Conservation (phyloP, 2,329 filamentous ascomycete species). For the Alternaria rosae region DNA sequence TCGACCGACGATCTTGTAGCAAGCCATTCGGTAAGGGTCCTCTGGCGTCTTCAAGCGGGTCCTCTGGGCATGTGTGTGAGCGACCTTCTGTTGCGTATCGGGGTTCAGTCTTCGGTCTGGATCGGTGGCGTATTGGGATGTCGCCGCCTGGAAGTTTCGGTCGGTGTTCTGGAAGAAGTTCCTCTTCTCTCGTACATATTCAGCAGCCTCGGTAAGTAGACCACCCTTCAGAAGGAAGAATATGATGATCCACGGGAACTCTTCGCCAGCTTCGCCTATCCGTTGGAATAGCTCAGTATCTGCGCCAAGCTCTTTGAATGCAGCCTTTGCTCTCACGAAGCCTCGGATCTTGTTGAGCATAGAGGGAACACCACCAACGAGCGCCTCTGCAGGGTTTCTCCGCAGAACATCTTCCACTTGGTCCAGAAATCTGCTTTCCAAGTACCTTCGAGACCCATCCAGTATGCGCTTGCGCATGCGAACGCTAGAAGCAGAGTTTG, state of each 20-base stretch:
- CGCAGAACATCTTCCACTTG: conserved; percentile 79
- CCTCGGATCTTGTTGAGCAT: conserved; percentile 90
- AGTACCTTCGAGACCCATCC: conserved; percentile 76
- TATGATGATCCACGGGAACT: conserved; percentile 92
- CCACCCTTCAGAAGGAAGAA: conserved; percentile 91
- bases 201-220: conserved; percentile 80
- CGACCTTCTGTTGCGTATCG: conserved; percentile 85
- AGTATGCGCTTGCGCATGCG: conserved; percentile 81
- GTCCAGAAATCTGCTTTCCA: conserved; percentile 81
- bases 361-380: conserved; percentile 86
- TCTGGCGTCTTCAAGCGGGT: conserved; percentile 83
- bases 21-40: conserved; percentile 95
- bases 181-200: conserved; percentile 85
- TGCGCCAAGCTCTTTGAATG: conserved; percentile 82
- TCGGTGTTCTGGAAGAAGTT: conserved; percentile 89
- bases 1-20: conserved; percentile 95
- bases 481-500: conserved; percentile 69
- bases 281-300: conserved; percentile 83
- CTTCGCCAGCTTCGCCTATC: conserved; percentile 67
- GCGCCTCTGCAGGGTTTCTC: conserved; percentile 87
- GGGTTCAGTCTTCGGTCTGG: conserved; percentile 78
- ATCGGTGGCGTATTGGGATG: conserved; percentile 81
- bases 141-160: conserved; percentile 86
- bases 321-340: conserved; percentile 82
- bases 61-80: conserved; percentile 87